These are phyloP conservation scores for Cercospora janseana DNA, from an alignment of 2,329 filamentous ascomycete genomes.

Conservation along the genomic window DNA sequence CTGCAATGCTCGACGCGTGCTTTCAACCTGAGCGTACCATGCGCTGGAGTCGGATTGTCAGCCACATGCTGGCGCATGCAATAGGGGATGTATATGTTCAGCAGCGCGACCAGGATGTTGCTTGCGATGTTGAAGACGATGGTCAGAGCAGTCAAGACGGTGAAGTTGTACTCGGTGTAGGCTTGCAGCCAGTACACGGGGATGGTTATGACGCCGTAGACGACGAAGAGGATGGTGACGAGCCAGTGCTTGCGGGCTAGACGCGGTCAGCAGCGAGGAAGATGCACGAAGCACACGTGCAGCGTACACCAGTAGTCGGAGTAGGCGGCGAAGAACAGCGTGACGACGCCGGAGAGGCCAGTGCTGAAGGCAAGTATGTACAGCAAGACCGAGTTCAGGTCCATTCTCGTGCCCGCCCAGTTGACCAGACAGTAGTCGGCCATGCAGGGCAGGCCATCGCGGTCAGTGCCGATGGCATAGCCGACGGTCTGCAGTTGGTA, in stretches of 20 bases:
- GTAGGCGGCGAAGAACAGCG: constrained; percentile 17
- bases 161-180: constrained; percentile 10
- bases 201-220: constrained; percentile 12
- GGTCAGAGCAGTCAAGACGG: constrained; percentile 9
- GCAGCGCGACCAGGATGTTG: constrained; percentile 15
- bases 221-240: constrained; percentile 12
- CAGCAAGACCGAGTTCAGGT: constrained; percentile 18
- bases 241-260: constrained; percentile 16
- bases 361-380: constrained; percentile 17
- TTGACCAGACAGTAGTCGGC: constrained; percentile 17
- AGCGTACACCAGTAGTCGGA: constrained; percentile 20
- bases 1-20: neutral
- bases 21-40: neutral
- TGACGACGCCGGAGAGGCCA: constrained; percentile 13
- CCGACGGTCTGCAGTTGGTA: constrained; percentile 17
- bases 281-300: neutral
- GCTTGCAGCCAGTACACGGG: constrained; percentile 19
- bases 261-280: neutral
- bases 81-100: constrained; percentile 18
- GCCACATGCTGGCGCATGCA: constrained; percentile 14
- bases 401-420: constrained; percentile 13
- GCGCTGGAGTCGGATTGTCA: neutral
- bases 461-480: constrained; percentile 11
- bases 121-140: constrained; percentile 18
- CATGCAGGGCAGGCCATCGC: constrained; percentile 7